A percentile compares a stretch with the other conserved stretches of the same genome.
Conservation (phyloP, 2,329 filamentous ascomycete species). For the Claviceps arundinis region DNA sequence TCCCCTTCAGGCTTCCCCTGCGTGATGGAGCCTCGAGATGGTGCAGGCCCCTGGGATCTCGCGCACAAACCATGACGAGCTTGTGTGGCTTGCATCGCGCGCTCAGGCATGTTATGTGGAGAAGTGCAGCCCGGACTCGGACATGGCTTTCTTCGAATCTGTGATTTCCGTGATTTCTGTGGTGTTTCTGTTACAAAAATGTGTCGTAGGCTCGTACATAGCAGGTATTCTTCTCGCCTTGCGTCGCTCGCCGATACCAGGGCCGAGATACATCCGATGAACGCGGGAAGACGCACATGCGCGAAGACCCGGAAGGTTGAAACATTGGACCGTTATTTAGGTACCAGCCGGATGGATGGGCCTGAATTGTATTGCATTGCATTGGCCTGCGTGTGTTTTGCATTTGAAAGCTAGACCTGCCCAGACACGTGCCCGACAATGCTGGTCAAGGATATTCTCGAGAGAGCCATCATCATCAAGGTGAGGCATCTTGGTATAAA, state of each 20-base stretch:
- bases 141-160: constrained; percentile 5
- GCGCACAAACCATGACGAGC: constrained; percentile 3
- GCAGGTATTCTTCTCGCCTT: constrained; percentile 12
- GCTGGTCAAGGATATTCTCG: not conserved
- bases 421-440: too few species aligned
- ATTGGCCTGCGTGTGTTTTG: too few species aligned
- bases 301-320: not conserved
- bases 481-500: not conserved
- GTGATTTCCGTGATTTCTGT: too few species aligned
- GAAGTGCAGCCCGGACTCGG: constrained; percentile 13
- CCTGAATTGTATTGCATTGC: not conserved
- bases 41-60: not conserved
- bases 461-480: not conserved
- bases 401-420: too few species aligned
- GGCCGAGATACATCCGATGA: constrained; percentile 14
- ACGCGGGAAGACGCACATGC: constrained; percentile 8
- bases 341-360: not conserved
- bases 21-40: not conserved
- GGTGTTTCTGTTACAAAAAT: constrained; percentile 24
- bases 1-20: too few species aligned
- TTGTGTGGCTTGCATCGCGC: not conserved
- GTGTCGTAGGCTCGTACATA: constrained; percentile 11
- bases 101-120: constrained; percentile 13
- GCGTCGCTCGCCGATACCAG: constrained; percentile 6
- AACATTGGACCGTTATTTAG: not conserved